Conservation (phyloP, 2,329 filamentous ascomycete species). For the Talaromyces sp. region DNA sequence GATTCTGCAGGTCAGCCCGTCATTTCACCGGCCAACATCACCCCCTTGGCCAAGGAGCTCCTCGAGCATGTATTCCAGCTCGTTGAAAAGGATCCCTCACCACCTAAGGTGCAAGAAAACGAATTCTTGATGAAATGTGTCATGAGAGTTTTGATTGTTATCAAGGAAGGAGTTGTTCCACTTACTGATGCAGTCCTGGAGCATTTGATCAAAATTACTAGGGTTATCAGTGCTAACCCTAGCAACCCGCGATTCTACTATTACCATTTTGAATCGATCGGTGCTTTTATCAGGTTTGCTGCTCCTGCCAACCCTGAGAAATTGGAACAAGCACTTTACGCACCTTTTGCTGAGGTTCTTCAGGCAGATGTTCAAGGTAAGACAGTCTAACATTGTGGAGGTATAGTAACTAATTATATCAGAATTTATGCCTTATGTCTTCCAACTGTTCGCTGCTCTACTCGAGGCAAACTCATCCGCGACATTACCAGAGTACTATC, state of each 20-base stretch:
- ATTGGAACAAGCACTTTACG: constrained; percentile 77
- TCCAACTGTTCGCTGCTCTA: constrained; percentile 89
- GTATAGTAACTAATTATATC: constrained; percentile 30
- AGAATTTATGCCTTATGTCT: constrained; percentile 96
- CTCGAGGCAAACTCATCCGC: constrained; percentile 79
- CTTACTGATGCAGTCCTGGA: constrained; percentile 75
- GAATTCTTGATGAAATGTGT: constrained; percentile 98
- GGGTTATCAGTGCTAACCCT: constrained; percentile 88
- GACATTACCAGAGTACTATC: constrained; percentile 77
- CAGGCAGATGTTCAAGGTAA: constrained; percentile 75
- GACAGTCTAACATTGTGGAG: constrained; percentile 20
- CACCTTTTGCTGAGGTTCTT: constrained; percentile 76
- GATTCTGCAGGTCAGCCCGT: constrained; percentile 72
- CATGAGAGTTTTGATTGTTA: constrained; percentile 94
- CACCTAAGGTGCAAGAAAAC: constrained; percentile 96
- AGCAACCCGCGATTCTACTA: constrained; percentile 99
- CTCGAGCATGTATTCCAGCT: constrained; percentile 86
- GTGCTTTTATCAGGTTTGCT: constrained; percentile 75
- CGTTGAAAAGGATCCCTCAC: constrained; percentile 77
- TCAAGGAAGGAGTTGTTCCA: constrained; percentile 73
- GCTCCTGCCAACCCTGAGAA: constrained; percentile 66
- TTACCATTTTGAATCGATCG: constrained; percentile 93
- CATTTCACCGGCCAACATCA: constrained; percentile 74
- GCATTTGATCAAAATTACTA: constrained; percentile 84
- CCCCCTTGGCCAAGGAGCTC: constrained; percentile 78